These are phyloP conservation scores for Podila epicladia DNA, from an alignment of 192 early-diverging fungal species.

Conservation along the genomic window DNA sequence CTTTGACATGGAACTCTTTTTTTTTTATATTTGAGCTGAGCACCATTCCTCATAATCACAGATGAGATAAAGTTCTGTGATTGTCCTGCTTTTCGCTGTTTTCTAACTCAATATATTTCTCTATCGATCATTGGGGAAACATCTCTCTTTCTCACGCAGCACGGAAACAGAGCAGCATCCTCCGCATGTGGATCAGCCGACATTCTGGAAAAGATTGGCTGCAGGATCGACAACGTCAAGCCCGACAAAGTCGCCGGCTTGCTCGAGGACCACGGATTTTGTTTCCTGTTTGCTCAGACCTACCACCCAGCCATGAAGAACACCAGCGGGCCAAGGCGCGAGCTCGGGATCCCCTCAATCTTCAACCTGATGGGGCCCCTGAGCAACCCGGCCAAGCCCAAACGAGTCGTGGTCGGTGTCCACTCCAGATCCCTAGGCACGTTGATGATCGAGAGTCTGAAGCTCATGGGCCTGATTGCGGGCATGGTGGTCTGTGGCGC, in stretches of 20 bases:
- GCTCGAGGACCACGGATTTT: constrained; percentile 75
- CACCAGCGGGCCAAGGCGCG: constrained; percentile 76
- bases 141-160: constrained; percentile 54
- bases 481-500: constrained; percentile 93
- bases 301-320: constrained; percentile 93
- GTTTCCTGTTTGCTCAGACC: constrained; percentile 92
- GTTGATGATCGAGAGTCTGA: constrained; percentile 86
- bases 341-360: constrained; percentile 92
- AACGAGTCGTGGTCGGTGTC: constrained; percentile 91
- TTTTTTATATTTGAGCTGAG: constrained; percentile 2
- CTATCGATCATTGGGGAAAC: background rate
- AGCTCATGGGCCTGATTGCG: constrained; percentile 77
- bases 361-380: constrained; percentile 96
- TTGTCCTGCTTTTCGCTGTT: no score
- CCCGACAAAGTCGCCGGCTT: constrained; percentile 75
- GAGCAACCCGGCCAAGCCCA: constrained; percentile 87
- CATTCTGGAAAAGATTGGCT: constrained; percentile 87
- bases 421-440: constrained; percentile 79
- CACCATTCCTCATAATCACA: background rate
- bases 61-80: no score
- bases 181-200: constrained; percentile 95
- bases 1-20: background rate
- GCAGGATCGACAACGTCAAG: constrained; percentile 71
- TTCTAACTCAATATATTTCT: no score
- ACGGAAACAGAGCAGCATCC: constrained; percentile 93